Percentiles rank a stretch among this genome's conserved stretches.
These are phyloP conservation scores for Neocatenulostroma microsporum DNA, from an alignment of 2,329 filamentous ascomycete species.

Conservation along the genomic window DNA sequence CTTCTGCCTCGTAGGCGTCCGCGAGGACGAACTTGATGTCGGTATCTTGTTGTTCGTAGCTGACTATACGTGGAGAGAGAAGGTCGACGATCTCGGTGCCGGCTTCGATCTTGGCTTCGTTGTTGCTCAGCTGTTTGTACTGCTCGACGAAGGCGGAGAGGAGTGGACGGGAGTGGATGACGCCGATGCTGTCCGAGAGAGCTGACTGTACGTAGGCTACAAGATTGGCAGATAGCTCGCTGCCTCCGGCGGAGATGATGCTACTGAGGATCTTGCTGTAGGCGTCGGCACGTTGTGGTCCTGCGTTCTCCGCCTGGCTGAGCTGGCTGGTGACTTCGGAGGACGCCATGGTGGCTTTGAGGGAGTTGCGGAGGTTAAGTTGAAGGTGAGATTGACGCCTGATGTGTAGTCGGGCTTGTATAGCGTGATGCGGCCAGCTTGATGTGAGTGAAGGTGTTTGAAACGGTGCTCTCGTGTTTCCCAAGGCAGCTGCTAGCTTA, in stretches of 20 bases:
- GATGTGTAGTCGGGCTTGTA: too few relatives aligned
- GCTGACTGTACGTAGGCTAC: slow-evolving; percentile 57
- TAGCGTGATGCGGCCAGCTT: too few relatives aligned
- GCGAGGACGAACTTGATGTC: slow-evolving; percentile 73
- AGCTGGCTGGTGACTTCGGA: slow-evolving; percentile 10
- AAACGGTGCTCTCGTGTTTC: too few relatives aligned
- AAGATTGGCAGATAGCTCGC: slow-evolving; percentile 52
- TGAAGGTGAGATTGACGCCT: too few relatives aligned
- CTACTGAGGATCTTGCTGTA: slow-evolving; percentile 53
- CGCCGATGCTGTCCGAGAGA: slow-evolving; percentile 61
- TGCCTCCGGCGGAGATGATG: slow-evolving; percentile 41
- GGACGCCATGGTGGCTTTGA: slow-evolving; percentile 9
- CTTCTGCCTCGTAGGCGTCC: slow-evolving; percentile 70
- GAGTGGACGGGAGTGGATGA: slow-evolving; percentile 66
- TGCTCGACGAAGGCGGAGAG: slow-evolving; percentile 58
- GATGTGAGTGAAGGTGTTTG: too few relatives aligned
- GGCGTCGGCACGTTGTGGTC: slow-evolving; percentile 33
- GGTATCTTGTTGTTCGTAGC: slow-evolving; percentile 78
- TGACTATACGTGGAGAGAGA: slow-evolving; percentile 59
- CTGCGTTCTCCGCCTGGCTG: slow-evolving; percentile 9
- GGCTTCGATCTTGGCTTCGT: slow-evolving; percentile 65
- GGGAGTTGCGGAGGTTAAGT: too few relatives aligned
- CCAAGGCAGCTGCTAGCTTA: too few relatives aligned
- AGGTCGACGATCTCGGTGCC: slow-evolving; percentile 61
- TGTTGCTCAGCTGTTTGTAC: slow-evolving; percentile 53